Base-by-base conservation (phyloP, 441 rosid species). In the Cnidoscolus chayamansa region DNA sequence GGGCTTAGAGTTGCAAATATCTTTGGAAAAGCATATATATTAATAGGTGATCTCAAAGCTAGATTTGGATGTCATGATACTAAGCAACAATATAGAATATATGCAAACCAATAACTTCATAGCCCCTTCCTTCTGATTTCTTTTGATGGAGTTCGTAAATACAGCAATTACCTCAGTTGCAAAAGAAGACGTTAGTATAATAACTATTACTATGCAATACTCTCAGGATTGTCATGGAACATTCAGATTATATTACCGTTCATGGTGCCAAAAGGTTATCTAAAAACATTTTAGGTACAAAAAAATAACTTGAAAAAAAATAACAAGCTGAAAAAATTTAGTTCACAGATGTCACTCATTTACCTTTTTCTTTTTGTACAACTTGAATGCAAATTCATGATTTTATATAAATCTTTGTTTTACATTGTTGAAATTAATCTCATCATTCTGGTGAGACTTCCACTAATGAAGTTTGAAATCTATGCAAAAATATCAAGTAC, bases 1-100 rank as follows among this genome's bases (percentile, higher is more conserved):
- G 98, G 99, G 75, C 98, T 95, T 65, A 93, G 87, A 10, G 99
- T 95, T 64, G 93, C 99, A 89, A 93, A 95, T 73, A 78, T 89
- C 99, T 95, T 63, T 53, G 71, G 67, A 50, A 25, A 67, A 57
- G 6, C 6, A 5, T 40, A 69, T 51, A 50, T 61, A 68, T 60
- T 70, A 75, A 72, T 60, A 62, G 79, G 72, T 65, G 72, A 56
- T 40, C 20, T 50, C n/a, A 74, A 68, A 70, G 57, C 25, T 63
- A 64, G 63, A 56, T 19, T 72, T 64, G 4, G 20, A 67, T 8
- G 10, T 56, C 59, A 40, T n/a, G 61, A 31, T 11, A 40, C 19
- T 7, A 58, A 72, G 47, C 19, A 67, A 47, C 70, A 67, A 17
- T 9, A 31, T 40, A 25, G 12, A 72, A 43, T 31, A 68, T 31